Conservation (phyloP, 1,284 basidiomycete genomes). For the Puccinia horiana region DNA sequence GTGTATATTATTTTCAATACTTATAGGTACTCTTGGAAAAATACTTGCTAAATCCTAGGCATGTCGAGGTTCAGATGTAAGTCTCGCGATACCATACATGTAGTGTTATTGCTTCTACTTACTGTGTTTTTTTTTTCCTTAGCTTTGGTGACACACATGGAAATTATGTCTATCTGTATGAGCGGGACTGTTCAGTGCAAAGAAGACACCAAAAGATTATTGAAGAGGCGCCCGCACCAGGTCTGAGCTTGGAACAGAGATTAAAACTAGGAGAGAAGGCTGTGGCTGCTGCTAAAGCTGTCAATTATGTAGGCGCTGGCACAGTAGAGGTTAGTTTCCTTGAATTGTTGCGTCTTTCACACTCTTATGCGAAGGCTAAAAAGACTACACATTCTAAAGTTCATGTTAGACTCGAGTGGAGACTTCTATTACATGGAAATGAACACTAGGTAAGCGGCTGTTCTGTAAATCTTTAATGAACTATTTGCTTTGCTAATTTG, state of each 20-base stretch:
- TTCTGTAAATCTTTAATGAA: background rate
- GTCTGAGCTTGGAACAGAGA: constrained; percentile 72
- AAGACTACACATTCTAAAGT: constrained; percentile 61
- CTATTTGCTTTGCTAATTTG: background rate
- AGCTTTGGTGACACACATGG: constrained; percentile 79
- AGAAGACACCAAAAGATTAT: constrained; percentile 92
- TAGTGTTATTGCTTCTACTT: constrained; percentile 61
- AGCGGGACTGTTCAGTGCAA: constrained; percentile 92
- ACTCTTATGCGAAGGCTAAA: background rate
- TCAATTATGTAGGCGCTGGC: constrained; percentile 84
- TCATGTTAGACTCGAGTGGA: constrained; percentile 83
- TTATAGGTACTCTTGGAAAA: constrained; percentile 56
- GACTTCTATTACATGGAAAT: constrained; percentile 91
- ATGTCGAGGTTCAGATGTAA: constrained; percentile 77
- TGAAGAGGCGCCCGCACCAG: constrained; percentile 91
- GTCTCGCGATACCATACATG: constrained; percentile 63
- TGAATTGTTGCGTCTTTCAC: background rate
- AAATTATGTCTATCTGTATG: constrained; percentile 81
- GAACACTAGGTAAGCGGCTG: constrained; percentile 70
- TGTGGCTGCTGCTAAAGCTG: constrained; percentile 83
- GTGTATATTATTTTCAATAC: background rate
- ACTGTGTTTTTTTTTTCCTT: constrained; percentile 73
- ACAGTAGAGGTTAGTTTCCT: constrained; percentile 66
- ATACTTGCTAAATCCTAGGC: constrained; percentile 56
- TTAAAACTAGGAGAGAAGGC: constrained; percentile 82